These are phyloP conservation scores for Rhynchosporium agropyri DNA, from an alignment of 2,329 filamentous ascomycete species.

Conservation along the genomic window DNA sequence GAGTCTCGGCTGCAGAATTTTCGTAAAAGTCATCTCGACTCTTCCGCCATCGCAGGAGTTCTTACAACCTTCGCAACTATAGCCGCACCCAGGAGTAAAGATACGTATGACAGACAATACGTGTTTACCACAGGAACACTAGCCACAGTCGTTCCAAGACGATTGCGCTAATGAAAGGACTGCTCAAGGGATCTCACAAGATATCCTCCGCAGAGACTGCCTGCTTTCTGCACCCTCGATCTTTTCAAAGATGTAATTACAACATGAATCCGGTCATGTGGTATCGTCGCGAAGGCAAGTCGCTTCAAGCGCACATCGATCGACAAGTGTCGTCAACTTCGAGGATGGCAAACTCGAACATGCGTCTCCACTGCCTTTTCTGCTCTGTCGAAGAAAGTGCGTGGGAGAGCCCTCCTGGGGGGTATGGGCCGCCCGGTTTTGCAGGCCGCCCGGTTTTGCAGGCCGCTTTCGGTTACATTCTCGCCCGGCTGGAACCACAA, in stretches of 20 bases:
- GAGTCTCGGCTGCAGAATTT: neutral
- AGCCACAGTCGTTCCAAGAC: neutral
- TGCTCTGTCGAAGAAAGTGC: neutral
- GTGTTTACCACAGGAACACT: neutral
- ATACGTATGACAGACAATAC: neutral
- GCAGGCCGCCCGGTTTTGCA: neutral
- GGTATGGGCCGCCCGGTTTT: constrained; percentile 1
- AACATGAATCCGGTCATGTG: neutral
- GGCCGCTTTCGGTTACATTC: neutral
- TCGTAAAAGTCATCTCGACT: neutral
- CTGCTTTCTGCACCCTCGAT: neutral
- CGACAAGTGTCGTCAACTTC: neutral
- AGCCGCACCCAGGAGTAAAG: neutral
- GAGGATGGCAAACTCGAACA: neutral
- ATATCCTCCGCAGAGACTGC: neutral
- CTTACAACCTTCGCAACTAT: constrained; percentile 1
- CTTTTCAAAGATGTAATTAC: neutral
- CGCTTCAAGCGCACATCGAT: constrained; percentile 1
- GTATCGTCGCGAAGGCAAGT: neutral
- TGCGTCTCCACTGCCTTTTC: neutral
- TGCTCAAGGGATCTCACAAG: neutral
- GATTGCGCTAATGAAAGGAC: neutral
- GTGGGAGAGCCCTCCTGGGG: neutral
- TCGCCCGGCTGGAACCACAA: constrained; percentile 9
- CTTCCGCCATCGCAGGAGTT: constrained; percentile 1